Percentiles rank a stretch among this genome's conserved stretches.
phyloP scores from a whole-genome alignment of 2,329 filamentous ascomycete genomes.

The Chlorencoelia australis region DNA sequence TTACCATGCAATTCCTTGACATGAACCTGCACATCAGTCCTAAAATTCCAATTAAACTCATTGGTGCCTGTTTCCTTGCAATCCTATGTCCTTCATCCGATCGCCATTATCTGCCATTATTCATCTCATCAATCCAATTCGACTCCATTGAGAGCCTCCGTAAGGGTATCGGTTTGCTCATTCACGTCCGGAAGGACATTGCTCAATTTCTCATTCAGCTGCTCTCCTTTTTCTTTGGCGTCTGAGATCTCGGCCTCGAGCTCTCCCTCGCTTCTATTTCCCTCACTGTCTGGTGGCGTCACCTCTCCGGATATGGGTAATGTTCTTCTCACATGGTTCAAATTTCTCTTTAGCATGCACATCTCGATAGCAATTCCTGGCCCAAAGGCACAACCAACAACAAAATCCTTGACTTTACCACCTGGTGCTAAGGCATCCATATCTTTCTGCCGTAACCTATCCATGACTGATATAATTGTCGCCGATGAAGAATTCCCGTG shows the following conservation, averaged over 20 bases:
- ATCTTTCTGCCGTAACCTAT: conserved; percentile 47
- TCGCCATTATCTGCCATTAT: no score
- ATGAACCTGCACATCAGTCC: no score
- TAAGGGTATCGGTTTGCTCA: conserved; percentile 19
- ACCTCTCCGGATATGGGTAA: conserved; percentile 11
- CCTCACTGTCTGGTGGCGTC: conserved; percentile 25
- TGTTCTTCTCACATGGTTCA: conserved; percentile 20
- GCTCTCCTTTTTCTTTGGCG: conserved; percentile 13
- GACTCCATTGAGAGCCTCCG: conserved; percentile 24
- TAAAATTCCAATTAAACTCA: no score
- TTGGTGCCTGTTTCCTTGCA: no score
- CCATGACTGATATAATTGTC: conserved; percentile 58
- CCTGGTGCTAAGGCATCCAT: conserved; percentile 47
- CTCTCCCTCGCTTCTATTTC: conserved; percentile 17
- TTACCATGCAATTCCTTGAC: no score
- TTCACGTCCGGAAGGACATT: conserved; percentile 10
- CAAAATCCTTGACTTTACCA: conserved; percentile 42
- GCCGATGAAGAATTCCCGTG: conserved; percentile 62
- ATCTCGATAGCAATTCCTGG: conserved; percentile 61
- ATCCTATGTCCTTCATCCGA: no score
- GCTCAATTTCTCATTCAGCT: conserved; percentile 14
- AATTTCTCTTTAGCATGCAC: conserved; percentile 46
- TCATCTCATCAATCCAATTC: conserved; percentile 23
- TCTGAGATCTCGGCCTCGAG: conserved; percentile 11
- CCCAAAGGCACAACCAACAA: conserved; percentile 60